Evolutionary conservation across 345 rosid species (phyloP), one percentile per base, ranked within the genome.

Genomic region (Dipteronia dyeriana): DNA sequence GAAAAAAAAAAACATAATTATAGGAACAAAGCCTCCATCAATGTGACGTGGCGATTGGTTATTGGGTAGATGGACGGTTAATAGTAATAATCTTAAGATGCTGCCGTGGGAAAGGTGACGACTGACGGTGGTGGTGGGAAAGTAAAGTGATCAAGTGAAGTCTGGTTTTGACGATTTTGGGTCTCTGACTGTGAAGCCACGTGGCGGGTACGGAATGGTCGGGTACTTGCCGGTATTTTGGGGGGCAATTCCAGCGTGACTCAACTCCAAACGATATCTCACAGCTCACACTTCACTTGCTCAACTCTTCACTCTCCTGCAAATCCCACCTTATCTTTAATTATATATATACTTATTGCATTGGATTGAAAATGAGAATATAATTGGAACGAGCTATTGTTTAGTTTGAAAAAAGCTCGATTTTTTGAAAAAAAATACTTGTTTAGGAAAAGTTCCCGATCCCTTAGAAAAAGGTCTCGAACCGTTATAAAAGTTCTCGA

Each of bases 201-300:
- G 81, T 76, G 79, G n/a, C 47, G 8, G 5, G 6, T 29, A 65
- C 60, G 41, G 71, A 23, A 68, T 75, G 80, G 80, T 71, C 72
- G 71, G 71, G 61, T n/a, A 17, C 70, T 65, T 65, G 82, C 79
- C 75, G 56, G 78, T 70, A n/a, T 51, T 70, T 78, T 82, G 74
- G 82, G 83, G 79, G 78, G 84, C 79, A 71, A 81, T 26, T 34
- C 34, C 74, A 73, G 41, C 76, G 70, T 49, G 57, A 70, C 17
- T 10, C 68, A 25, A 53, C 34, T 9, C 75, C 45, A 11, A 19
- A 17, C 19, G n/a, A n/a, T n/a, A 34, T 41, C 9, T 41, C 45
- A 7, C 45, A 41, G 1, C 1, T 41, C 71, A 31, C 5, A 34
- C 1, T 34, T 4, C 38, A 34, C 38, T 34, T 34, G 38, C 38